Conservation (phyloP, 1,284 basidiomycete genomes). For the Erythrobasidium hasegawianum region DNA sequence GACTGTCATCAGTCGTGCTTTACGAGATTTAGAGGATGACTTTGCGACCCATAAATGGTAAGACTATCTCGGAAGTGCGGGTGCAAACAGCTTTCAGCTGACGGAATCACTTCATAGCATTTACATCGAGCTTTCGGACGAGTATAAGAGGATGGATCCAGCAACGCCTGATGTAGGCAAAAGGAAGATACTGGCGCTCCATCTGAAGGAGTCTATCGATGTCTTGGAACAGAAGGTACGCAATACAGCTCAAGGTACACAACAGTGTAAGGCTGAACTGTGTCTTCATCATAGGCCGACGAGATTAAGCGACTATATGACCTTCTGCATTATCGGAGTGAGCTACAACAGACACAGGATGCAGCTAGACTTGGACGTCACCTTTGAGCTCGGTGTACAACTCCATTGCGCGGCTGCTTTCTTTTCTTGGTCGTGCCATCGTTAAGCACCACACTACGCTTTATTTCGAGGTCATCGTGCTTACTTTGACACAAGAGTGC, state of each 20-base stretch:
- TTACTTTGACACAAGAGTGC: too few relatives aligned
- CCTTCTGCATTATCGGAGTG: constrained; percentile 35
- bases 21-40: constrained; percentile 38
- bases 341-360: constrained; percentile 1
- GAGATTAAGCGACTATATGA: constrained; percentile 39
- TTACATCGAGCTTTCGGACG: constrained; percentile 78
- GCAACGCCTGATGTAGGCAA: constrained; percentile 66
- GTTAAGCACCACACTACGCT: too few relatives aligned
- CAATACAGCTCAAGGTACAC: not conserved
- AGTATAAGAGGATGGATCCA: constrained; percentile 81
- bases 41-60: constrained; percentile 54
- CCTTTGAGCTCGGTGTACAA: too few relatives aligned
- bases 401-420: too few relatives aligned
- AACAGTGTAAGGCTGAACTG: not conserved
- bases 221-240: constrained; percentile 76
- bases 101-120: constrained; percentile 56
- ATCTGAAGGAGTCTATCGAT: constrained; percentile 82
- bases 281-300: constrained; percentile 31
- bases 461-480: too few relatives aligned
- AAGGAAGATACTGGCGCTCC: constrained; percentile 73
- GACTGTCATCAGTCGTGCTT: constrained; percentile 32
- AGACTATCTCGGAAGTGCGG: constrained; percentile 42
- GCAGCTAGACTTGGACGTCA: not conserved
- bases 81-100: not conserved
- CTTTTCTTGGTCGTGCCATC: too few relatives aligned